These are phyloP conservation scores for Daldinia eschscholtzii DNA, from an alignment of 2,329 filamentous ascomycete genomes.

Conservation along the genomic window DNA sequence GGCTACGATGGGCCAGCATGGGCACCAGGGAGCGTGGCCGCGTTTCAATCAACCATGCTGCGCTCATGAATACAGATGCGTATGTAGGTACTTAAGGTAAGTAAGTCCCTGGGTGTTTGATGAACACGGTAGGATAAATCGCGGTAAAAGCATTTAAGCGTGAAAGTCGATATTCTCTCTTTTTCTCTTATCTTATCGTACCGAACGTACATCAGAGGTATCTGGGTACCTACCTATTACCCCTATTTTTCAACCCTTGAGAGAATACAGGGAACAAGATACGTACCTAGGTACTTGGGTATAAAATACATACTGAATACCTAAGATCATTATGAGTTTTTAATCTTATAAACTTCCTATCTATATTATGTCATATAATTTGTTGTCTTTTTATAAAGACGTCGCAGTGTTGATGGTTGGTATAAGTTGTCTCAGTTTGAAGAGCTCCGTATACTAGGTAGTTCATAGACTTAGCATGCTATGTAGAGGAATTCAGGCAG, in stretches of 20 bases:
- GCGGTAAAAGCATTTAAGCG: neutral
- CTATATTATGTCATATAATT: too few relatives aligned
- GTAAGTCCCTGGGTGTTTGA: neutral
- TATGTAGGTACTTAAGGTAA: neutral
- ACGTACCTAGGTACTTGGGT: neutral
- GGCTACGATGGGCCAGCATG: slow-evolving; percentile 3
- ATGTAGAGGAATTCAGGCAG: neutral
- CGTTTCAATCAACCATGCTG: slow-evolving; percentile 17
- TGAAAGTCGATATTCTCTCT: neutral
- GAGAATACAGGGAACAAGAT: neutral
- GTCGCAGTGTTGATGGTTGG: too few relatives aligned
- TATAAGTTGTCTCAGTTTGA: neutral
- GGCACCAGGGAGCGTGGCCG: slow-evolving; percentile 10
- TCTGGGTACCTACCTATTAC: neutral
- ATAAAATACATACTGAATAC: too few relatives aligned
- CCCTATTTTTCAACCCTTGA: neutral
- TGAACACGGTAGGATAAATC: neutral
- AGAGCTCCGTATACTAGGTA: neutral
- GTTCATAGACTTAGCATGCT: neutral
- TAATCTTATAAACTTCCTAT: too few relatives aligned
- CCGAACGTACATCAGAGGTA: neutral
- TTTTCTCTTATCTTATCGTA: slow-evolving; percentile 14
- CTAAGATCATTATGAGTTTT: too few relatives aligned
- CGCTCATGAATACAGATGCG: slow-evolving; percentile 24
- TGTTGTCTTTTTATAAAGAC: too few relatives aligned